Percentiles rank a stretch among this genome's conserved stretches.
Conservation (phyloP, 2,329 filamentous ascomycete genomes). For the Aschersonia sp. region DNA sequence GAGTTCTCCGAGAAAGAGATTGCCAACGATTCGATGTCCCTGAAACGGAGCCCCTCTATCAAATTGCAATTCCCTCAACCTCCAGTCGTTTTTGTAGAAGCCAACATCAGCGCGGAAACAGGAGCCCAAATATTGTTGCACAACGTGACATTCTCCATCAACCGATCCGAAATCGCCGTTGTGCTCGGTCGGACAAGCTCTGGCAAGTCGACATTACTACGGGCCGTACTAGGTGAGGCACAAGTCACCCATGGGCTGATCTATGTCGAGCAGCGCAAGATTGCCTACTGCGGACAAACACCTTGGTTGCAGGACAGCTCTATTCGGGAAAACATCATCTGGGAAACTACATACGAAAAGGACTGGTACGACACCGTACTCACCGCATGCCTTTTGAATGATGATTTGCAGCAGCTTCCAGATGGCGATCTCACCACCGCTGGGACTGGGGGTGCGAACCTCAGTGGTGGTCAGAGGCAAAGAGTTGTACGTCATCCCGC, state of each 20-base stretch:
- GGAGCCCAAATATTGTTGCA: slow-evolving; percentile 14
- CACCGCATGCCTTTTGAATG: slow-evolving; percentile 7
- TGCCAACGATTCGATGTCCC: slow-evolving; percentile 12
- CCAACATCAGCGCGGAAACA: slow-evolving; percentile 21
- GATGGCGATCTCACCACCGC: slow-evolving; percentile 15
- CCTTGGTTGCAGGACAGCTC: slow-evolving; percentile 10
- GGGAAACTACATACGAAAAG: slow-evolving; percentile 5
- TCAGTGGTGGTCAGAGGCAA: slow-evolving; percentile 23
- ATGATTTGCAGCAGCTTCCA: slow-evolving; percentile 13
- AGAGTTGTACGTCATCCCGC: slow-evolving; percentile 13
- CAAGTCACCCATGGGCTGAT: slow-evolving; percentile 4
- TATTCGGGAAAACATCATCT: slow-evolving; percentile 11
- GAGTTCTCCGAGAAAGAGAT: not conserved
- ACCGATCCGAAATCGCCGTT: slow-evolving; percentile 1
- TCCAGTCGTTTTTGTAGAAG: slow-evolving; percentile 20
- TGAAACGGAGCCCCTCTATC: not conserved
- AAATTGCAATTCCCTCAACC: not conserved
- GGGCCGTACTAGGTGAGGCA: slow-evolving; percentile 5
- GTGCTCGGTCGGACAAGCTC: slow-evolving; percentile 13
- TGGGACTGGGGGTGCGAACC: slow-evolving; percentile 18
- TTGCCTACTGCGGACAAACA: not conserved
- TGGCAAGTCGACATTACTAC: slow-evolving; percentile 5
- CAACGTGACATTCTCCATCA: slow-evolving; percentile 1
- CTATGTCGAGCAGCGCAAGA: not conserved
- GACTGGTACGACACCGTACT: slow-evolving; percentile 7